Evolutionary conservation across 805 yeast genomes (phyloP).

Genomic region (Ogataea wickerhamii): DNA sequence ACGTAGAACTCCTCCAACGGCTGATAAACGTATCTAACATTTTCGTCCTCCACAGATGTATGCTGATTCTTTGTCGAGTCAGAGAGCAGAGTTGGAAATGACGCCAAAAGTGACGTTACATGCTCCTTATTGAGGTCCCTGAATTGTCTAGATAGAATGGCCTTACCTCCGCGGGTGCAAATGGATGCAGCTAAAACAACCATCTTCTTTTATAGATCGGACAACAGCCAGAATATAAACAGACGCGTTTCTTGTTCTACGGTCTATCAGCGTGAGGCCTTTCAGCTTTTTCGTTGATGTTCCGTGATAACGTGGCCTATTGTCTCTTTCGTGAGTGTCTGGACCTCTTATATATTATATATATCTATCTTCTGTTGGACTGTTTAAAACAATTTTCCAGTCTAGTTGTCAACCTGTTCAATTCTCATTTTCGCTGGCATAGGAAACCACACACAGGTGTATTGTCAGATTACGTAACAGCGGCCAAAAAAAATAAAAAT

Average conservation of each 20-base stretch:
- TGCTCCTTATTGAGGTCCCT: constrained; percentile 79
- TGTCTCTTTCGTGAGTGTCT: no score
- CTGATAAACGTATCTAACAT: constrained; percentile 89
- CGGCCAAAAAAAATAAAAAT: no score
- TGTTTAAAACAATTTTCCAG: no score
- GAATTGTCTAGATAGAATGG: constrained; percentile 89
- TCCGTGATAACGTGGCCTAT: no score
- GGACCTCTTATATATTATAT: no score
- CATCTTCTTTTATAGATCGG: no score
- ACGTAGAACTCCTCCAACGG: constrained; percentile 93
- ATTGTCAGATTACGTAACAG: no score
- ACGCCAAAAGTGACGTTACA: constrained; percentile 79
- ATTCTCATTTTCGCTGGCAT: no score
- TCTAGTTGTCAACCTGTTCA: no score
- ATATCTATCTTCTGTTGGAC: no score
- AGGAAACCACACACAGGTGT: no score
- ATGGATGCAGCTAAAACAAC: constrained; percentile 91
- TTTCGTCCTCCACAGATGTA: constrained; percentile 90
- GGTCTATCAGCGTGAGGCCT: background rate
- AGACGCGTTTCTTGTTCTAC: background rate
- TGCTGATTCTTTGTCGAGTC: constrained; percentile 71
- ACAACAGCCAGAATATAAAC: no score
- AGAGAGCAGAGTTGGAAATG: constrained; percentile 76
- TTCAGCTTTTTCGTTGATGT: background rate
- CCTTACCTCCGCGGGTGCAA: constrained; percentile 90